Evolutionary conservation across 2,329 filamentous ascomycete species (phyloP).

Genomic region (Fusarium sp.): DNA sequence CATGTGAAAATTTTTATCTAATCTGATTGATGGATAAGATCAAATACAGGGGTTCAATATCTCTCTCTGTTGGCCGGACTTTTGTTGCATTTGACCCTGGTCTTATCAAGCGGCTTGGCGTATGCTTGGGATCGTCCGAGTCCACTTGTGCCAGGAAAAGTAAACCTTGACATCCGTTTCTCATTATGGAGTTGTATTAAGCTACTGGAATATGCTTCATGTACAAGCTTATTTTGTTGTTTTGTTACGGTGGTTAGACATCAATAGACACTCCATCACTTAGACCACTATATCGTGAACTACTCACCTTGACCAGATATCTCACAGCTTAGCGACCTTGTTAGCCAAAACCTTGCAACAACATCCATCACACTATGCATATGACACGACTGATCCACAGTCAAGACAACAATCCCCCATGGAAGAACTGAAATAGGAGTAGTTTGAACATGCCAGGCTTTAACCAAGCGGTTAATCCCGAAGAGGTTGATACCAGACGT

Average conservation of each 20-base stretch:
- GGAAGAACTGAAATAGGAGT: constrained; percentile 2
- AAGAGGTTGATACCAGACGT: constrained; percentile 9
- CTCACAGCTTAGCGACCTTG: too few relatives aligned
- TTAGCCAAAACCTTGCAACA: too few relatives aligned
- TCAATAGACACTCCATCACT: too few relatives aligned
- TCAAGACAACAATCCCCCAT: not conserved
- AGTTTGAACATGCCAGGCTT: not conserved
- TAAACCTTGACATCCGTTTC: too few relatives aligned
- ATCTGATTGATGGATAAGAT: constrained; percentile 47
- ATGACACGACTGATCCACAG: not conserved
- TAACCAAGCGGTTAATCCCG: constrained; percentile 29
- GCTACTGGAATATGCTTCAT: too few relatives aligned
- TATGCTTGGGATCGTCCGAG: constrained; percentile 26
- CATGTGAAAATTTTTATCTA: constrained; percentile 38
- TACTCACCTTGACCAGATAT: too few relatives aligned
- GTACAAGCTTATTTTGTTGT: too few relatives aligned
- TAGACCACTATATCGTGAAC: too few relatives aligned
- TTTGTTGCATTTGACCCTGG: not conserved
- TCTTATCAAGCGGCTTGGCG: constrained; percentile 25
- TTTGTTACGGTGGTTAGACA: too few relatives aligned
- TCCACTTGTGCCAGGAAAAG: constrained; percentile 3
- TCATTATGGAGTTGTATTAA: too few relatives aligned
- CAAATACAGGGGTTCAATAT: not conserved
- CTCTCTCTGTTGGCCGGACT: too few relatives aligned
- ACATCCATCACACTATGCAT: too few relatives aligned